Percentiles rank a stretch among this genome's conserved stretches.
These are phyloP conservation scores for Sanguinoderma infundibulare DNA, from an alignment of 1,284 basidiomycete species.

Conservation along the genomic window DNA sequence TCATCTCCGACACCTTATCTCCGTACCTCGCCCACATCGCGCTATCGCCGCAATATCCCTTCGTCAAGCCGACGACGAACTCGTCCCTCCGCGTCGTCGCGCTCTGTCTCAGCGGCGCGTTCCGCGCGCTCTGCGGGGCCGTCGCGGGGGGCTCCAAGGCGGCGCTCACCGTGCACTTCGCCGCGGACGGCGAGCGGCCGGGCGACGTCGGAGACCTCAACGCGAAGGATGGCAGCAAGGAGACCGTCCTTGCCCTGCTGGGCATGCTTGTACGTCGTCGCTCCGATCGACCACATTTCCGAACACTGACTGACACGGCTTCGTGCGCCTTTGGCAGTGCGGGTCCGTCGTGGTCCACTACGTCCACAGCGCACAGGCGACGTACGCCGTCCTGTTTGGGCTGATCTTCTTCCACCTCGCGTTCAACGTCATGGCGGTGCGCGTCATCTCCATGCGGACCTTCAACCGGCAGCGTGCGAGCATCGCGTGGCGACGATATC, in stretches of 20 bases:
- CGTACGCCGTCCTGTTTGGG: slow-evolving; percentile 53
- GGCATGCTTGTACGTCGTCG: slow-evolving; percentile 64
- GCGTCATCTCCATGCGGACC: slow-evolving; percentile 55
- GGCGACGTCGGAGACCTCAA: slow-evolving; percentile 73
- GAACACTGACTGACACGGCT: background rate
- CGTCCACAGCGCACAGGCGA: slow-evolving; percentile 50
- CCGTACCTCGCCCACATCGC: slow-evolving; percentile 46
- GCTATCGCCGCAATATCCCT: slow-evolving; percentile 23
- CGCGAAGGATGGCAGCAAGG: slow-evolving; percentile 73
- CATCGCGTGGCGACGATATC: slow-evolving; percentile 51
- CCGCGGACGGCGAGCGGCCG: slow-evolving; percentile 44
- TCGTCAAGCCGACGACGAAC: slow-evolving; percentile 31
- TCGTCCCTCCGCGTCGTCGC: slow-evolving; percentile 48
- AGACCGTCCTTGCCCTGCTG: slow-evolving; percentile 66
- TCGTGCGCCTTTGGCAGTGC: slow-evolving; percentile 45
- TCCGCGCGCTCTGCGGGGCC: slow-evolving; percentile 62
- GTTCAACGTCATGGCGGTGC: slow-evolving; percentile 65
- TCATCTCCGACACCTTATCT: slow-evolving; percentile 62
- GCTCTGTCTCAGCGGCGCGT: slow-evolving; percentile 59
- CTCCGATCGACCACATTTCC: background rate
- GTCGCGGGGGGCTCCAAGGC: slow-evolving; percentile 71
- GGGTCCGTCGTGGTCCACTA: slow-evolving; percentile 62
- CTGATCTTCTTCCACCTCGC: slow-evolving; percentile 58
- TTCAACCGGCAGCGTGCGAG: slow-evolving; percentile 63
- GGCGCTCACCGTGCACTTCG: slow-evolving; percentile 70